Base-by-base conservation (phyloP, 805 yeast species). In the Grigorovia humatica region DNA sequence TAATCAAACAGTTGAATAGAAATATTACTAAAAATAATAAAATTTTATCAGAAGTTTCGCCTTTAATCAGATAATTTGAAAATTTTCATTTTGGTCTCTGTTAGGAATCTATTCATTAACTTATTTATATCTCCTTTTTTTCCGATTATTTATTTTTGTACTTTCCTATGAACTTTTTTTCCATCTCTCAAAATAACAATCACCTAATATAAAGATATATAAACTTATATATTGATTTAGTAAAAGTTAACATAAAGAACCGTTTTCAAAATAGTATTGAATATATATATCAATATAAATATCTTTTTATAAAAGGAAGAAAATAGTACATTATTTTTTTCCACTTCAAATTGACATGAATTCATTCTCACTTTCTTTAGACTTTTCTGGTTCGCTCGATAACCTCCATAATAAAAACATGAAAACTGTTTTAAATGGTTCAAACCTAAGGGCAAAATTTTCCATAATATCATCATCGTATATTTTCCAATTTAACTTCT, bases 351-450 rank as follows among this genome's bases (percentile, higher is more conserved):
- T 32, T 18, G 48, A 5, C 48, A 45, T 49, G 52, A 63, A 64
- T 17, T 63, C 60, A 11, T 58, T 51, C 49, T 68, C 29, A 54
- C 54, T 43, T 60, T 59, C 12, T 56, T 70, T 54, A 74, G 57
- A 1, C 23, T 13, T 38, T 19, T 43, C 15, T 69, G 81, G 1
- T 76, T 83, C 70, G 38, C 78, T 71, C 19, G 85, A 74, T 27
- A 85, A 57, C 54, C 89, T 74, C 96, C 96, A 88, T 55, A 87
- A 62, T 2, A 86, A 56, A 60, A 84, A 62, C 87, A 85, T 85
- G 48, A 85, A 76, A 2, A 79, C 77, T 23, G 84, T 74, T 51
- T 82, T 71, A 62, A 83, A 82, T 0, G 96, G 96, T 47, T 68
- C 65, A 60, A 81, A 88, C 50, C 63, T 63, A 38, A 75, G 75